Conservation (phyloP, 768 basidiomycete species). For the Psilocybe sp. region DNA sequence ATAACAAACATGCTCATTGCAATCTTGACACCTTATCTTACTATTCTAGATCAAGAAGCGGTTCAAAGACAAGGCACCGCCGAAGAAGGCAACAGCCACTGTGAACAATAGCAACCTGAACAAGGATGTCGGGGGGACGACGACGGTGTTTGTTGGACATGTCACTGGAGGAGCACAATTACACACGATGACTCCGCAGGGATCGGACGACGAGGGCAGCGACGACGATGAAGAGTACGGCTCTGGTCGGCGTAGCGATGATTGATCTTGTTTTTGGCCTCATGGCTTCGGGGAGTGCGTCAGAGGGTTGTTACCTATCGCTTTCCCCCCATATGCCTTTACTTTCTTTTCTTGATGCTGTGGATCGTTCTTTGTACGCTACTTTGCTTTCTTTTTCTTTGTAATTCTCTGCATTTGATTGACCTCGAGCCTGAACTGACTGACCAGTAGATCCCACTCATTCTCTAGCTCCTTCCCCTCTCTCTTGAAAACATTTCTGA, state of each 20-base stretch:
- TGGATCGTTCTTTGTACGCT: no score
- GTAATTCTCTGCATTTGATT: no score
- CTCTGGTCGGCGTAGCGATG: constrained; percentile 22
- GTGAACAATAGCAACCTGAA: background rate
- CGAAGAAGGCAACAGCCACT: constrained; percentile 3
- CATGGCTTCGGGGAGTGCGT: background rate
- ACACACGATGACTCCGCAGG: constrained; percentile 15
- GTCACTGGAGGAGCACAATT: constrained; percentile 10
- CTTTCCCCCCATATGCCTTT: background rate
- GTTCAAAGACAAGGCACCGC: constrained; percentile 13
- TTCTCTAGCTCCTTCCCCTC: no score
- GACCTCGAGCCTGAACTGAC: no score
- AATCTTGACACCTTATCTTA: background rate
- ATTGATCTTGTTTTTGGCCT: constrained; percentile 1
- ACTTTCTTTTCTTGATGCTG: background rate
- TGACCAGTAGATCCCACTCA: no score
- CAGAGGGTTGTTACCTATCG: background rate
- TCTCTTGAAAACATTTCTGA: no score
- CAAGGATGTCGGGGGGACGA: constrained; percentile 9
- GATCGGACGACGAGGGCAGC: constrained; percentile 14
- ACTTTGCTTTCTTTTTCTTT: no score
- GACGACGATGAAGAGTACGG: constrained; percentile 27
- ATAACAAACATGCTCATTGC: background rate
- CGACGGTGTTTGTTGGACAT: constrained; percentile 6
- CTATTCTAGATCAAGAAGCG: constrained; percentile 20